Evolutionary conservation across 768 basidiomycete genomes (phyloP), one percentile per base, ranked within the genome.

Genomic region (Peribolospora baueri): DNA sequence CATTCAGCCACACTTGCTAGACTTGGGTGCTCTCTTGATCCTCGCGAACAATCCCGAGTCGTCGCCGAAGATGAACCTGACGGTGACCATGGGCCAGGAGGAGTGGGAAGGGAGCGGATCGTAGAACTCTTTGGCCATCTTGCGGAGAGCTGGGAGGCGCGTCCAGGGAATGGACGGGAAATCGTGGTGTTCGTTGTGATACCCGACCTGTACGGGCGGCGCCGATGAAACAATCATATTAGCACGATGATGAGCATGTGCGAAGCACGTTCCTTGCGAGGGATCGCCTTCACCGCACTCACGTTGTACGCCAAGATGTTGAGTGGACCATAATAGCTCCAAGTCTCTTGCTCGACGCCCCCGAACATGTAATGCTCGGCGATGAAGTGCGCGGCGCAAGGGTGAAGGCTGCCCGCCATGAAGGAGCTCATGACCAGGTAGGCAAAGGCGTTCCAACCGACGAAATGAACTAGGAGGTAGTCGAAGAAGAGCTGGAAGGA

Each of bases 161-260:
- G 90, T 95, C 93, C 93, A 98, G 1, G 93, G 76, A 1, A 98
- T 69, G 9, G 87, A 87, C 6, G 93, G 90, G 69, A 98, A 97
- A 69, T 98, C 93, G 69, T 98, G 93, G 68, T 98, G 93, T 64
- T 97, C 93, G 68, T 98, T 95, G 67, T 98, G 93, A 65, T 95
- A 97, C 45, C 93, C 93, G 61, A 95, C 85, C 84, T 87, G 60
- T 14, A 4, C 25, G 36, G 10, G 25, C 14, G 5, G 25, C 42
- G 42, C 50, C 37, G 6, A 11, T 39, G 13, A 41, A 11, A 43
- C 7, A 47, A 50, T 6, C 2, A 39, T 8, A n/a, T 3, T 13
- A 54, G 10, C 9, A 42, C 10, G 25, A 25, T 25, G 25, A 25
- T 25, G 25, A 25, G 25, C 25, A 25, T 25, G 25, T 25, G 25